These are phyloP conservation scores for Aspergillus fumigatus DNA, from an alignment of 2,329 filamentous ascomycete genomes.

Conservation along the genomic window DNA sequence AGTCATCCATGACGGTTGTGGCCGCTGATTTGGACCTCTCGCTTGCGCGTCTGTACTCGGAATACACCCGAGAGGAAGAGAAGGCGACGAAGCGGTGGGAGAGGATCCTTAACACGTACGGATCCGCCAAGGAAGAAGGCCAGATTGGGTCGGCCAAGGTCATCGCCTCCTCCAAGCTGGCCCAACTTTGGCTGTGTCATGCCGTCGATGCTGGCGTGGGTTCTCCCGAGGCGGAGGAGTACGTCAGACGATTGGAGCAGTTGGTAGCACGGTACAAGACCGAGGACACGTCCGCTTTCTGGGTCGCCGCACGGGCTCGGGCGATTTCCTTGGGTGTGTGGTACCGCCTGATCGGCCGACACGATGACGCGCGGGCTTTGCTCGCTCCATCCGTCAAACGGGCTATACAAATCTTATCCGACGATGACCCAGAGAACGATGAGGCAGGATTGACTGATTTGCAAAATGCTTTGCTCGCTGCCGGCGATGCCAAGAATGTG, in stretches of 20 bases:
- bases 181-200: not conserved
- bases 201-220: constrained; percentile 5
- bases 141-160: not conserved
- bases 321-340: constrained; percentile 3
- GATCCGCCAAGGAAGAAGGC: constrained; percentile 1
- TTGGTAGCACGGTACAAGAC: not conserved
- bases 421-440: constrained; percentile 11
- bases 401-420: constrained; percentile 2
- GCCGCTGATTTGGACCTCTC: constrained; percentile 5
- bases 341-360: constrained; percentile 4
- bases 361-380: not conserved
- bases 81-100: constrained; percentile 8
- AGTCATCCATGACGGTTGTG: constrained; percentile 1
- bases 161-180: constrained; percentile 1
- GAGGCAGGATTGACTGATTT: not conserved
- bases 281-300: not conserved
- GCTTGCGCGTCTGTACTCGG: constrained; percentile 6
- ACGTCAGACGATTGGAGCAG: constrained; percentile 1
- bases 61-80: constrained; percentile 3
- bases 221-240: not conserved
- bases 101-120: constrained; percentile 6
- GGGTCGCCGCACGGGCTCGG: not conserved
- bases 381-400: constrained; percentile 4
- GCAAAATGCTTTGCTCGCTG: not conserved
- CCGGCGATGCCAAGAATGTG: constrained; percentile 4